Evolutionary conservation across 139 green algal species (phyloP), one percentile per base, ranked within the genome.

Genomic region (Coelastrella sp.): DNA sequence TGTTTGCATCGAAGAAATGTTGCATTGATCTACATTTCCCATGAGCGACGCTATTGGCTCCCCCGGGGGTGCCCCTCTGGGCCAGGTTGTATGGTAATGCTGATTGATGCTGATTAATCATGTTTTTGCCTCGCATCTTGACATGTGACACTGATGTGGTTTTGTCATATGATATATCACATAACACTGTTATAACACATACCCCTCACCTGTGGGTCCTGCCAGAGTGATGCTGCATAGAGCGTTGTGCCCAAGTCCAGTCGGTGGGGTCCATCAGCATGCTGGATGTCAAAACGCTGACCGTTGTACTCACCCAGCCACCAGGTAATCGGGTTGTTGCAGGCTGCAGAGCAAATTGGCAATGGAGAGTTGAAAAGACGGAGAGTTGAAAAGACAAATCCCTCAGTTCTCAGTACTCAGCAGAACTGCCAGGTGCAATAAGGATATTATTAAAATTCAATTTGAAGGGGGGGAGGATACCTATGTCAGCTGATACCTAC

Each of bases 231-330:
- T 9, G 91, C 91, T 22, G 94, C 94, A 72, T 96, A 96, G 35
- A 94, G 87, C 12, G 85, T 88, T 57, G 93, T 93, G 35, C 92
- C 94, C 68, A 95, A 72, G 89, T 96, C 94, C 60, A 96, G 80
- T 24, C 87, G 80, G 86, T 89, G 89, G 0, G 90, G 91, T 8
- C 88, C 90, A 7, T 66, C 58, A 20, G 80, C 87, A 0, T 25
- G 56, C 0, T 20, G 73, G 9, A 94, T 68, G 86, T 94, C 79
- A 72, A 93, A 95, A 4, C 74, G 86, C 68, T 68, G 25, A 56
- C 76, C 82, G 61, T 75, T 56, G 81, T 82, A 85, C 65, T 93
- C 65, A 66, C 93, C 93, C 0, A 94, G 15, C 85, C 87, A 95
- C 87, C 90, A 95, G 6, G 91, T 84, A 14, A 90, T 89, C 8